Evolutionary conservation across 768 basidiomycete genomes (phyloP).

Genomic region (Pulveroboletus sp.): DNA sequence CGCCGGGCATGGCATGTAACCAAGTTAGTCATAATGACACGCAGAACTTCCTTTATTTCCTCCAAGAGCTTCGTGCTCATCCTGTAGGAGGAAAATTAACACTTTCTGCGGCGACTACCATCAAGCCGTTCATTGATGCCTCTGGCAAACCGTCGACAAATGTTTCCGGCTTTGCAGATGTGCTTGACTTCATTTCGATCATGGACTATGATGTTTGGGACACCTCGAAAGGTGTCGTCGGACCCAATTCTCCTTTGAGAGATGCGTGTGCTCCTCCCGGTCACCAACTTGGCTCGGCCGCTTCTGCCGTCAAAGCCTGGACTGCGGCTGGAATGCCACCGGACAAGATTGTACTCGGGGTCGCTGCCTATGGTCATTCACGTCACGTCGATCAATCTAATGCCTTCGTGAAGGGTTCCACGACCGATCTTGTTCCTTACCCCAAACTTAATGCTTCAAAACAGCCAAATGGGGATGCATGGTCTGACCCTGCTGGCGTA

Average conservation of each 20-base stretch:
- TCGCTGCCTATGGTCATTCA: conserved; percentile 81
- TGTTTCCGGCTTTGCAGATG: conserved; percentile 70
- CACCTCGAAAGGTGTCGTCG: conserved; percentile 56
- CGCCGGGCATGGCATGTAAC: conserved; percentile 71
- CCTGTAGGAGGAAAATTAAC: conserved; percentile 52
- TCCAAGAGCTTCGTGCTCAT: conserved; percentile 61
- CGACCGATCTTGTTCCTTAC: conserved; percentile 40
- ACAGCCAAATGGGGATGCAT: conserved; percentile 53
- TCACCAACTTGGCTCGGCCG: conserved; percentile 73
- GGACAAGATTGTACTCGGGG: conserved; percentile 72
- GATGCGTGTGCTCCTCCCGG: conserved; percentile 65
- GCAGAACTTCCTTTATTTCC: conserved; percentile 73
- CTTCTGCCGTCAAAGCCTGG: conserved; percentile 72
- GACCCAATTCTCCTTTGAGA: conserved; percentile 79
- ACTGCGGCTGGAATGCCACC: conserved; percentile 70
- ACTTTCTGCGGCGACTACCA: conserved; percentile 64
- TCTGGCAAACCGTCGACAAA: conserved; percentile 61
- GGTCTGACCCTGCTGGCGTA: conserved; percentile 46
- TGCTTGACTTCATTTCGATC: conserved; percentile 64
- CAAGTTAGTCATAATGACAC: conserved; percentile 53
- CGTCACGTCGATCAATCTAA: conserved; percentile 41
- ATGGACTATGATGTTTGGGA: conserved; percentile 70
- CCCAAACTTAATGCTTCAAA: conserved; percentile 45
- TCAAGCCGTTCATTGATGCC: conserved; percentile 61
- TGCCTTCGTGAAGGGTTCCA: conserved; percentile 36